A percentile compares a stretch with the other conserved stretches of the same genome.
These are phyloP conservation scores for Lobosporangium transversale DNA, from an alignment of 192 early-diverging fungal genomes.

Conservation along the genomic window DNA sequence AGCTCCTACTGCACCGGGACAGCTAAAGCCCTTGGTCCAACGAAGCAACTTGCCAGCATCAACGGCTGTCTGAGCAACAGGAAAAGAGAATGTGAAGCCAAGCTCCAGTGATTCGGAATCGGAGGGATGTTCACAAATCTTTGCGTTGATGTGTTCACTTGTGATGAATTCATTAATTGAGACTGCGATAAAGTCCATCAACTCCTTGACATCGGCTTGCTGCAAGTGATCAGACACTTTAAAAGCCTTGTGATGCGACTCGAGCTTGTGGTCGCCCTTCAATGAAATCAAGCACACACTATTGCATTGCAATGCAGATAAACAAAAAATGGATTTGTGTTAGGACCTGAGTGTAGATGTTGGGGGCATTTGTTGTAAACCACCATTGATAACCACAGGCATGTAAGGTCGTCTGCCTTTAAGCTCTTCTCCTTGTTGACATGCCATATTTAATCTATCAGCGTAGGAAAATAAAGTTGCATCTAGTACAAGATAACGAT, in stretches of 20 bases:
- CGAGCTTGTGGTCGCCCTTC: constrained; percentile 74
- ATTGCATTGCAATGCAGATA: background rate
- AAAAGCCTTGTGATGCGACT: constrained; percentile 77
- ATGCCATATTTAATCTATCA: no score
- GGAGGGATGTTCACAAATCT: constrained; percentile 53
- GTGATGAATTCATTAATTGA: constrained; percentile 81
- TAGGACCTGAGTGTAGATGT: no score
- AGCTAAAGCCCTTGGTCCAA: constrained; percentile 85
- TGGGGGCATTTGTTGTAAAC: no score
- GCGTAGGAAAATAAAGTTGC: no score
- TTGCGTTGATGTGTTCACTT: constrained; percentile 63
- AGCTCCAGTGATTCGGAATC: constrained; percentile 61
- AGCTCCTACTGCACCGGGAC: constrained; percentile 78
- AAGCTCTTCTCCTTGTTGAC: no score
- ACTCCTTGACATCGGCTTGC: constrained; percentile 56
- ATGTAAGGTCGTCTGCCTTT: no score
- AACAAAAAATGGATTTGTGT: no score
- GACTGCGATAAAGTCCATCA: constrained; percentile 89
- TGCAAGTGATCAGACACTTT: constrained; percentile 72
- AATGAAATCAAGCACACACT: constrained; percentile 83
- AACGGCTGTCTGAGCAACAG: constrained; percentile 82
- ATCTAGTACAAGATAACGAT: no score
- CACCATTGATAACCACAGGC: background rate
- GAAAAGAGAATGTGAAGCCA: constrained; percentile 93
- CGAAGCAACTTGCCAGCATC: constrained; percentile 67